phyloP scores from a whole-genome alignment of 148 eudicot species.

The Nyssa sinensis region DNA sequence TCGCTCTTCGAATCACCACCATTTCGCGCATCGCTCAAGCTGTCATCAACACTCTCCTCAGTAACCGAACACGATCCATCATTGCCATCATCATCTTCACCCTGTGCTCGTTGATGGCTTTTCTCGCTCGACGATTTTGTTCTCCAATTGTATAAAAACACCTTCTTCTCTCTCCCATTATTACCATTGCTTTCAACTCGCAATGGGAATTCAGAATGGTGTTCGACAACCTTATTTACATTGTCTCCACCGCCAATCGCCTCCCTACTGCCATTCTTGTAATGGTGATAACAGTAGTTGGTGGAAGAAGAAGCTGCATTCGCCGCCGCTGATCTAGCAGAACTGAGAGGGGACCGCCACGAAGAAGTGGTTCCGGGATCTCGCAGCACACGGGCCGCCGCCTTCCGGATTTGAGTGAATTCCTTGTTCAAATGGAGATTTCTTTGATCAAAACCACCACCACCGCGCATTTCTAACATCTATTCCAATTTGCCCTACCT shows the following conservation, averaged over 20 bases:
- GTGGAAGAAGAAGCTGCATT: constrained; percentile 26
- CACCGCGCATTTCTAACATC: constrained; percentile 28
- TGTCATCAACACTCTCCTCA: constrained; percentile 62
- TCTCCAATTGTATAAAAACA: constrained; percentile 81
- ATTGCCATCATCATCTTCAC: constrained; percentile 25
- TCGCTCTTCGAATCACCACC: constrained; percentile 75
- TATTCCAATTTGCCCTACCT: not conserved
- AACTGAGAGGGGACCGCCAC: constrained; percentile 78
- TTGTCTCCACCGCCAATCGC: not conserved
- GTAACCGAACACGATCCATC: constrained; percentile 41
- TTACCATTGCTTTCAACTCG: constrained; percentile 7
- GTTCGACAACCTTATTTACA: not conserved
- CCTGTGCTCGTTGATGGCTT: constrained; percentile 31
- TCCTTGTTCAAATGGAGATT: constrained; percentile 91
- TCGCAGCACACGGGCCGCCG: constrained; percentile 68
- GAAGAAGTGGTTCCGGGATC: constrained; percentile 96
- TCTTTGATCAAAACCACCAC: constrained; percentile 68
- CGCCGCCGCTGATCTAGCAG: constrained; percentile 61
- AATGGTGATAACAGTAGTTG: constrained; percentile 23
- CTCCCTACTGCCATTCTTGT: constrained; percentile 14
- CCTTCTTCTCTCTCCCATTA: constrained; percentile 46
- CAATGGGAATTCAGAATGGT: not conserved
- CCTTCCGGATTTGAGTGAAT: constrained; percentile 88
- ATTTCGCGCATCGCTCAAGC: constrained; percentile 65
- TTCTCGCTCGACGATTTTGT: constrained; percentile 69